Evolutionary conservation across 2,329 filamentous ascomycete genomes (phyloP).

Genomic region (Alternaria tenuissima): DNA sequence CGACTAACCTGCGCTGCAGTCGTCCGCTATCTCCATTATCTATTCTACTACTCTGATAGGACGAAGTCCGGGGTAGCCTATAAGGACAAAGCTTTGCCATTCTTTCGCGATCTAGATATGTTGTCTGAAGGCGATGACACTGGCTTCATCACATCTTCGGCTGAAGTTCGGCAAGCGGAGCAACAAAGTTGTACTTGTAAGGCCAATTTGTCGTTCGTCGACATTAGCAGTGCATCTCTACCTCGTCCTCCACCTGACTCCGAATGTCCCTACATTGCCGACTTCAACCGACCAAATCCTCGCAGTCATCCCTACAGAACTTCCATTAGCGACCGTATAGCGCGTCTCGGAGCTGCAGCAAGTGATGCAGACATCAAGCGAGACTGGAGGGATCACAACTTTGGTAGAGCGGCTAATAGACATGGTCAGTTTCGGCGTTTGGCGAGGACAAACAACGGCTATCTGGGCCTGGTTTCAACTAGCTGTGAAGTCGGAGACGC

Average conservation of each 20-base stretch:
- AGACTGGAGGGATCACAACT: not conserved
- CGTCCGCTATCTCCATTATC: not conserved
- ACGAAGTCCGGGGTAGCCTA: not conserved
- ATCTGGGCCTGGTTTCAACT: conserved; percentile 2
- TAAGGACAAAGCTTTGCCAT: not conserved
- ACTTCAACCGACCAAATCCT: not conserved
- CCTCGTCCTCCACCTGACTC: not conserved
- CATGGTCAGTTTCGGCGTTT: not conserved
- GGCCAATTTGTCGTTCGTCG: not conserved
- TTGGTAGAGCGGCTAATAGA: not conserved
- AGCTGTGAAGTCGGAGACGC: not conserved
- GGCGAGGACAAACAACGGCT: conserved; percentile 1
- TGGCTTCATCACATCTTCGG: not conserved
- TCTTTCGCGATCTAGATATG: not conserved
- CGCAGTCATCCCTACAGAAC: not conserved
- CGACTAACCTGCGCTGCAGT: not conserved
- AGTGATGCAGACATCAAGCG: not conserved
- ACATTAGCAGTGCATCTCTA: not conserved
- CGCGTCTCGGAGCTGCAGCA: not conserved
- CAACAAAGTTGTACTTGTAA: conserved; percentile 1
- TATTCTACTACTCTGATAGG: not conserved
- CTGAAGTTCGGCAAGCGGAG: not conserved
- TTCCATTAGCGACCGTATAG: conserved; percentile 1
- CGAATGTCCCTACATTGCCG: not conserved
- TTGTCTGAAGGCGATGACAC: not conserved